Conservation (phyloP, 2,329 filamentous ascomycete species). For the Chrysoporthe deuterocubensis region DNA sequence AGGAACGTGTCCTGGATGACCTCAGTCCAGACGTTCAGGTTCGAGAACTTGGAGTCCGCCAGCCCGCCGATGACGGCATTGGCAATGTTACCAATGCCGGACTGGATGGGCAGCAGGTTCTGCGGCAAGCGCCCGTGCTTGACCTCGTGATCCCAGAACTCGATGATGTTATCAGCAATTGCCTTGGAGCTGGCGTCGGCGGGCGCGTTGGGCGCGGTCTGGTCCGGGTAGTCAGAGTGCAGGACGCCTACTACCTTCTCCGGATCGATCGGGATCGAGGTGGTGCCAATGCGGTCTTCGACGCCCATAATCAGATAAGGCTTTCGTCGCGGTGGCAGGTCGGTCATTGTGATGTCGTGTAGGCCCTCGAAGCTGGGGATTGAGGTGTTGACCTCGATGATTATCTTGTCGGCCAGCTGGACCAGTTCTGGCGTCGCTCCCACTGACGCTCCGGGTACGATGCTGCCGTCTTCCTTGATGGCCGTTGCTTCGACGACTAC, state of each 20-base stretch:
- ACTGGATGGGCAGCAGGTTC: slow-evolving; percentile 81
- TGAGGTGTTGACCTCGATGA: slow-evolving; percentile 90
- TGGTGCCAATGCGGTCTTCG: slow-evolving; percentile 84
- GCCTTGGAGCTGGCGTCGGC: slow-evolving; percentile 73
- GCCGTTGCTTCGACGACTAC: slow-evolving; percentile 84
- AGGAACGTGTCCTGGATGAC: slow-evolving; percentile 90
- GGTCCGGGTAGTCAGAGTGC: slow-evolving; percentile 82
- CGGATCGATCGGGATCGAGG: slow-evolving; percentile 81
- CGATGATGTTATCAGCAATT: slow-evolving; percentile 81
- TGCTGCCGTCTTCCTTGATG: slow-evolving; percentile 86
- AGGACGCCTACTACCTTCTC: slow-evolving; percentile 82
- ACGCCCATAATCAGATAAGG: slow-evolving; percentile 85
- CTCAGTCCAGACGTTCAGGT: slow-evolving; percentile 92
- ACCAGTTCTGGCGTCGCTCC: slow-evolving; percentile 84
- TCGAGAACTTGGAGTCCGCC: slow-evolving; percentile 78
- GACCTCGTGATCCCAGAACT: slow-evolving; percentile 85
- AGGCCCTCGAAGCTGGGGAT: slow-evolving; percentile 84
- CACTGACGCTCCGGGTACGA: slow-evolving; percentile 84
- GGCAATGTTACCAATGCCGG: slow-evolving; percentile 90
- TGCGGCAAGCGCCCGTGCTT: slow-evolving; percentile 74
- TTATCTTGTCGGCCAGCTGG: slow-evolving; percentile 91
- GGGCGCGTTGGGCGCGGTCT: slow-evolving; percentile 72
- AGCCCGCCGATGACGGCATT: slow-evolving; percentile 89
- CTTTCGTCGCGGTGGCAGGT: slow-evolving; percentile 78
- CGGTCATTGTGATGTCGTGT: slow-evolving; percentile 90